phyloP scores from a whole-genome alignment of 2,329 filamentous ascomycete species.

The Neonectria magnoliae region DNA sequence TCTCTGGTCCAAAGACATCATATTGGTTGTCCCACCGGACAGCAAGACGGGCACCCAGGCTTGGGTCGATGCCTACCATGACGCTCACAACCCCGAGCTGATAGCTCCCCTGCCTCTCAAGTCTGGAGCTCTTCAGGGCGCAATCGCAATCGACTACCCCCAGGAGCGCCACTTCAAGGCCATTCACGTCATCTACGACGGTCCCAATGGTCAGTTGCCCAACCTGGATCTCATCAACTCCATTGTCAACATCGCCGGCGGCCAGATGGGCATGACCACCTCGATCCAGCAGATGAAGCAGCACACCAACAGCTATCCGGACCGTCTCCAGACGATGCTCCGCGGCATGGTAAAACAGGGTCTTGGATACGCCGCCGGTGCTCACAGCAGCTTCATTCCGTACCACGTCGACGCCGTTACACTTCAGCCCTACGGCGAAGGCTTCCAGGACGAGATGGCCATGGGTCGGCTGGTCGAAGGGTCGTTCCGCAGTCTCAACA shows the following conservation, averaged over 20 bases:
- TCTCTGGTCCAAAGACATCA: conserved; percentile 98
- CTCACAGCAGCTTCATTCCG: conserved; percentile 95
- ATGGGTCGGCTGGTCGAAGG: conserved; percentile 91
- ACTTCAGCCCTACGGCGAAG: conserved; percentile 86
- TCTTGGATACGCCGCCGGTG: conserved; percentile 86
- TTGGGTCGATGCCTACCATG: conserved; percentile 98
- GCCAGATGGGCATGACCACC: conserved; percentile 90
- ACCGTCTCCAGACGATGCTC: conserved; percentile 87
- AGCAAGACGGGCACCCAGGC: conserved; percentile 91
- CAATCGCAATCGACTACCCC: conserved; percentile 92
- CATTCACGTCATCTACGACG: conserved; percentile 92
- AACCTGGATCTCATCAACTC: conserved; percentile 98
- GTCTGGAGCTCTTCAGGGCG: conserved; percentile 91
- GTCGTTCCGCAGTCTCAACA: conserved; percentile 92
- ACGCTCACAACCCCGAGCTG: conserved; percentile 77
- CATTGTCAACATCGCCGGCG: conserved; percentile 84
- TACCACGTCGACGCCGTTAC: conserved; percentile 98
- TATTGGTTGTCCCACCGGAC: conserved; percentile 88
- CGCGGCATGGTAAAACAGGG: conserved; percentile 94
- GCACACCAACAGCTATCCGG: conserved; percentile 79
- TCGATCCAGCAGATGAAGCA: conserved; percentile 90
- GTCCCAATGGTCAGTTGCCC: conserved; percentile 92
- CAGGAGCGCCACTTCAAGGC: conserved; percentile 86
- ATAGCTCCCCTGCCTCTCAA: conserved; percentile 86
- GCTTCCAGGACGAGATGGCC: conserved; percentile 98